Conservation (phyloP, 2,329 filamentous ascomycete species). For the Colletotrichum caudatum region DNA sequence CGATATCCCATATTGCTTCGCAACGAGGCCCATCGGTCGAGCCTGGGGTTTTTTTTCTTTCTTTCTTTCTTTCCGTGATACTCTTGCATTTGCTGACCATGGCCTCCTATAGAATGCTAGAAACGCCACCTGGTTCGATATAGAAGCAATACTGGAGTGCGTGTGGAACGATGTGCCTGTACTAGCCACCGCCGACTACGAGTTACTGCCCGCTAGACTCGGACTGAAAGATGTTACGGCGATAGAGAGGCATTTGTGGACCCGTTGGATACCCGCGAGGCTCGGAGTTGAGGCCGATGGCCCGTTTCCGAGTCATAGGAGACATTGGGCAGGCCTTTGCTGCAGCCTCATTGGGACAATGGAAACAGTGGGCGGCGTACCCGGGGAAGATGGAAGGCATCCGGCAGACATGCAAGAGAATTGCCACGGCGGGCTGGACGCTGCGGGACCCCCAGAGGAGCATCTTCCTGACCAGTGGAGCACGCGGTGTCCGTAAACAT, state of each 20-base stretch:
- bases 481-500: conserved; percentile 10
- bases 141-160: conserved; percentile 27
- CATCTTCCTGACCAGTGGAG: neutral
- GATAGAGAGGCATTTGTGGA: neutral
- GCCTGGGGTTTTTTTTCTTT: neutral
- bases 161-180: conserved; percentile 2
- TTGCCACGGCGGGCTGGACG: conserved; percentile 26
- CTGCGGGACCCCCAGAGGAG: neutral
- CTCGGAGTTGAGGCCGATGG: neutral
- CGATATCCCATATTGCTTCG: conserved; percentile 4
- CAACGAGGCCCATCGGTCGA: neutral
- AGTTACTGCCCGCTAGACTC: conserved; percentile 22
- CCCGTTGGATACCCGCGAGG: conserved; percentile 1
- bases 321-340: neutral
- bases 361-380: neutral
- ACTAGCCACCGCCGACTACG: conserved; percentile 32
- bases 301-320: neutral
- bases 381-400: conserved; percentile 6
- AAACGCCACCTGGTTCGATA: conserved; percentile 23
- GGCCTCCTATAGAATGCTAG: conserved; percentile 30
- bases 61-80: conserved; percentile 15
- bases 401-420: conserved; percentile 20
- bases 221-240: neutral
- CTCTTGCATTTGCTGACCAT: conserved; percentile 21
- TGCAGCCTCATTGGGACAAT: neutral